Evolutionary conservation across 164 flowering plant genomes (phyloP), one percentile per base, ranked within the genome.

Genomic region (Saururus chinensis): DNA sequence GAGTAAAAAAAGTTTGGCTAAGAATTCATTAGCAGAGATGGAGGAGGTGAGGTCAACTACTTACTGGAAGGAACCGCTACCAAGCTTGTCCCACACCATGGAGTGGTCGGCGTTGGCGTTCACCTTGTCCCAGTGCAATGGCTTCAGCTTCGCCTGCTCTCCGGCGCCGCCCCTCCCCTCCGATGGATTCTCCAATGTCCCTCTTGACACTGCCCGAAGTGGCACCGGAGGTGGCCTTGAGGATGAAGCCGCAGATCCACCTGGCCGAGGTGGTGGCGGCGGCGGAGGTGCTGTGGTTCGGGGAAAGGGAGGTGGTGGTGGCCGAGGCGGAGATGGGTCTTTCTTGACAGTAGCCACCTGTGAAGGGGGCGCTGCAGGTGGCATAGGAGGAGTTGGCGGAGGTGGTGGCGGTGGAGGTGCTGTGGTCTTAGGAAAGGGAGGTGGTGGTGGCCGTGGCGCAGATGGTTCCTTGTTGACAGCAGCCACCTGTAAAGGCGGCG

Each of bases 121-220:
- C 56, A 93, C 80, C 65, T 90, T 85, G 57, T 90, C 99, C 97
- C 97, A 90, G 53, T 88, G 97, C 71, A 90, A 67, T 1, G 99
- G 91, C 77, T 87, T 90, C 71, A 93, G 41, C 64, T 84, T 87
- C 37, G 85, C 73, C 67, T 80, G 82, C 19, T 68, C 76, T 12
- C 35, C 24, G 21, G 40, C 54, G 54, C 9, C 9, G 21, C 19
- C 20, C 37, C 20, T 52, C 20, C 54, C 54, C 54, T 12, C 6
- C 37, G 37, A 30, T 30, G 37, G 6, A 30, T 30, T 52, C 54
- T 12, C 57, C 24, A 17, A 10, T 19, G 11, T 8, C 51, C 68
- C 65, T 62, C 45, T 77, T 11, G 55, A 20, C 0, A 79, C 76
- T 4, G 73, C 13, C 19, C 55, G 40, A 16, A 30, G 9, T 16